Evolutionary conservation across 495 filamentous ascomycete species (phyloP).

Genomic region (Melanomma pulvis-pyrius): DNA sequence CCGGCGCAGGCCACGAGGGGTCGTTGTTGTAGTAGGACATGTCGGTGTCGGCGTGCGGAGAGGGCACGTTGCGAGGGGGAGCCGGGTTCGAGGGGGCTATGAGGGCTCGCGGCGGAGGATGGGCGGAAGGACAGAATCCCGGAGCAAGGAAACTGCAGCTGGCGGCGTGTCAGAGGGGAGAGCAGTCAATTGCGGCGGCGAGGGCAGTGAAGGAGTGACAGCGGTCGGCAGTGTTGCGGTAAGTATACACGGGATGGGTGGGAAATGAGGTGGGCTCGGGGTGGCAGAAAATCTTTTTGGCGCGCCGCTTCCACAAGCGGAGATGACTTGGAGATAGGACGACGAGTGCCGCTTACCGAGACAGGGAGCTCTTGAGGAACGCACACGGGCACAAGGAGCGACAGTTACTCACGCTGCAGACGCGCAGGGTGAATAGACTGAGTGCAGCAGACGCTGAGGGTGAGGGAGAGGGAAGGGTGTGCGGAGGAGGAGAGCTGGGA

Average conservation of each 20-base stretch:
- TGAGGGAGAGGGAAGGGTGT: constrained; percentile 5
- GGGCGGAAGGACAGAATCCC: constrained; percentile 5
- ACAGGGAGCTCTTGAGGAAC: not conserved
- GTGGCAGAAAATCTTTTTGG: constrained; percentile 35
- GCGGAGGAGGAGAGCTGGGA: constrained; percentile 6
- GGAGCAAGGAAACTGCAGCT: constrained; percentile 21
- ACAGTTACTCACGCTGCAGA: constrained; percentile 22
- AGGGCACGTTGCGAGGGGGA: constrained; percentile 22
- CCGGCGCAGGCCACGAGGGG: constrained; percentile 70
- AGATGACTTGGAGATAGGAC: constrained; percentile 9
- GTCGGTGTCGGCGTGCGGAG: constrained; percentile 17
- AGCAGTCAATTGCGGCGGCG: not conserved
- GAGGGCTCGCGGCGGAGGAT: constrained; percentile 22
- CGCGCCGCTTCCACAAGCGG: constrained; percentile 32
- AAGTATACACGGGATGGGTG: not conserved
- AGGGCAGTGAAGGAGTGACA: not conserved
- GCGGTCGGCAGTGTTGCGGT: constrained; percentile 2
- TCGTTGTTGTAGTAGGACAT: constrained; percentile 95
- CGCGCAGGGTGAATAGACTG: constrained; percentile 20
- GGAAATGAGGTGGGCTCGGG: constrained; percentile 15
- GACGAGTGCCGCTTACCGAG: constrained; percentile 26
- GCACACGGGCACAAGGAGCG: constrained; percentile 17
- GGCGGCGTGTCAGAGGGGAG: not conserved
- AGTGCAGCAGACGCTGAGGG: constrained; percentile 16
- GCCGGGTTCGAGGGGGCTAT: constrained; percentile 8